Evolutionary conservation across 2,329 filamentous ascomycete species (phyloP), one percentile per base, ranked within the genome.

Genomic region (Claviceps sp.): DNA sequence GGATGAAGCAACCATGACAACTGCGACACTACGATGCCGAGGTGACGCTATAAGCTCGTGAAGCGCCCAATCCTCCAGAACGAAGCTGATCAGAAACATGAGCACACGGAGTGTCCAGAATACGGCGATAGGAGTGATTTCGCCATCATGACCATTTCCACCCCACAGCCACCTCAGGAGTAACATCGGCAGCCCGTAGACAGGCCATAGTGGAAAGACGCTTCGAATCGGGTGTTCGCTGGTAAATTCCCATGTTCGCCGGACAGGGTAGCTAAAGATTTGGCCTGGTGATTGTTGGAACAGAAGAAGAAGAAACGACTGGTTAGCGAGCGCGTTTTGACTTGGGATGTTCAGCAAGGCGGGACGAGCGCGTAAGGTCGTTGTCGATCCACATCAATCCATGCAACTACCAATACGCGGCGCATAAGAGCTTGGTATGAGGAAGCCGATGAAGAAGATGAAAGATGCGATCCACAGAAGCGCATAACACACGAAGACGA

Each of bases 11-110:
- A 96, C 86, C 53, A 98, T 76, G 46, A 94, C 74, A 45, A 94
- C 79, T 9, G 89, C 88, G 52, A 85, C 73, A 59, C 80, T 80
- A 56, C 88, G 83, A 61, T 80, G 75, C 55, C 83, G 82, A 56
- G 82, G 82, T 41, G 85, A 85, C 55, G 83, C 81, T 52, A 96
- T 83, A 57, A 97, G 76, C 67, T 98, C 93, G 72, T 95, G 83
- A 54, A 98, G 79, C 11, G 93, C 93, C 91, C 93, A 97, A 72
- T 98, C 93, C 70, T 96, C 89, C 56, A 98, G 77, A 51, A 98
- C 89, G 67, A 98, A 95, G 73, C 90, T 96, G 65, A 95, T 75
- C 50, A 88, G 72, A 70, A 97, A 95, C 90, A 98, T 97, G 64
- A 94, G 77, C 48, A 87, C 76, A 52, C 93, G 82, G 61, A 97